phyloP scores from a whole-genome alignment of 2,329 filamentous ascomycete genomes.

The Diaporthe vexans region DNA sequence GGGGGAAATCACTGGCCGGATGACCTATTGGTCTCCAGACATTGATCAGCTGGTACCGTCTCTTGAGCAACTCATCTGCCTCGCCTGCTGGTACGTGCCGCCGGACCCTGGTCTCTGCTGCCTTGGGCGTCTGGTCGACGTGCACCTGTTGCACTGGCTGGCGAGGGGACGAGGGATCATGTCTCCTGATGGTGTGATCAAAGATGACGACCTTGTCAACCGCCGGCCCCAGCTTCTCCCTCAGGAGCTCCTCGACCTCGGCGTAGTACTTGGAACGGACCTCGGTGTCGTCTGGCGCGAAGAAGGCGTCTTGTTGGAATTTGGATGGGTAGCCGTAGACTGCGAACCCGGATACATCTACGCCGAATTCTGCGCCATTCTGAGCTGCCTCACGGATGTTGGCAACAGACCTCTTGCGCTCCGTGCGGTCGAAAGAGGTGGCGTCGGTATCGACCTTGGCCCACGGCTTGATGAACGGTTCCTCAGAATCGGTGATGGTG shows the following conservation, averaged over 20 bases:
- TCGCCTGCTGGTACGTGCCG: slow-evolving; percentile 70
- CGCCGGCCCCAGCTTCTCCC: slow-evolving; percentile 62
- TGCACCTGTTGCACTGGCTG: slow-evolving; percentile 79
- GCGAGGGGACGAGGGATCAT: slow-evolving; percentile 66
- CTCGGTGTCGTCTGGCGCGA: slow-evolving; percentile 61
- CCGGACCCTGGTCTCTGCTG: slow-evolving; percentile 72
- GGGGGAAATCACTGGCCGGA: slow-evolving; percentile 72
- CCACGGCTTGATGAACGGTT: slow-evolving; percentile 68
- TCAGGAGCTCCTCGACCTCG: slow-evolving; percentile 71
- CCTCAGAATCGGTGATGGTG: slow-evolving; percentile 54
- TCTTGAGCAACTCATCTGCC: slow-evolving; percentile 68
- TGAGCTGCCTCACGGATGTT: slow-evolving; percentile 64
- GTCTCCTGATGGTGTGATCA: slow-evolving; percentile 77
- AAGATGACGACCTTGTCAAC: slow-evolving; percentile 77
- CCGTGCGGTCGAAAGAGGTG: slow-evolving; percentile 64
- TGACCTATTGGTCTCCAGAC: slow-evolving; percentile 79
- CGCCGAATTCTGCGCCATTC: slow-evolving; percentile 62
- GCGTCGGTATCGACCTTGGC: slow-evolving; percentile 73
- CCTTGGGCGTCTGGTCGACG: slow-evolving; percentile 77
- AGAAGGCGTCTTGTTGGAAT: slow-evolving; percentile 62
- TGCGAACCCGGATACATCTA: slow-evolving; percentile 71
- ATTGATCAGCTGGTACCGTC: slow-evolving; percentile 77
- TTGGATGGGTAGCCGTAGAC: slow-evolving; percentile 65
- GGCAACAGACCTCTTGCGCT: slow-evolving; percentile 62
- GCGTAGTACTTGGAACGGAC: slow-evolving; percentile 71